Conservation (phyloP, 1,284 basidiomycete genomes). For the Tetrapyrgos nigripes region DNA sequence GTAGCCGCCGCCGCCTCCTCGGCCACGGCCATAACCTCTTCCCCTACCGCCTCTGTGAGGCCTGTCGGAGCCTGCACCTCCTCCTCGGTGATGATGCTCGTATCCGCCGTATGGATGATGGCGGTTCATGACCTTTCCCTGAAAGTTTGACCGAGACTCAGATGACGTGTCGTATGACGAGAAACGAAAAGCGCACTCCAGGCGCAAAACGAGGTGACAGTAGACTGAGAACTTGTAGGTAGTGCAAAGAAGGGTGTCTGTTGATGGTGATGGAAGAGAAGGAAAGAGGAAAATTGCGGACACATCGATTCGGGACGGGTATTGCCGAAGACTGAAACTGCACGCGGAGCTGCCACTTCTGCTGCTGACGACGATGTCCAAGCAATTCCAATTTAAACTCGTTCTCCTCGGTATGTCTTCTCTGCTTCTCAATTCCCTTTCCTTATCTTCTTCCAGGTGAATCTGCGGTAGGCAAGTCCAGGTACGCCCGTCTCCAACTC, state of each 20-base stretch:
- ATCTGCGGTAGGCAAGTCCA: slow-evolving; percentile 97
- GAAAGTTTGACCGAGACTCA: slow-evolving; percentile 20
- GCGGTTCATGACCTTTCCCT: slow-evolving; percentile 27
- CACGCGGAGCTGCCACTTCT: slow-evolving; percentile 13
- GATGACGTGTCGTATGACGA: slow-evolving; percentile 18
- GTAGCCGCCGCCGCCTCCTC: slow-evolving; percentile 54
- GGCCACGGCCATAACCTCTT: slow-evolving; percentile 68
- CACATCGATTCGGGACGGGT: too few relatives aligned
- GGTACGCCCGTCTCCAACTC: slow-evolving; percentile 48
- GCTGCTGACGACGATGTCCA: slow-evolving; percentile 64
- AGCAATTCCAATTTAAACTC: slow-evolving; percentile 90
- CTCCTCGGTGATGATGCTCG: slow-evolving; percentile 69
- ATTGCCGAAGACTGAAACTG: slow-evolving; percentile 19
- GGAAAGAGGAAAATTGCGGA: slow-evolving; percentile 8
- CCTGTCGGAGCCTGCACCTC: slow-evolving; percentile 76
- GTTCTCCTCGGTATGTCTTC: slow-evolving; percentile 83
- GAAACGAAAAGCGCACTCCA: slow-evolving; percentile 3
- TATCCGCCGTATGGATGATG: slow-evolving; percentile 86
- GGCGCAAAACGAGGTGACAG: slow-evolving; percentile 10
- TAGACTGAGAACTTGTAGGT: neutral
- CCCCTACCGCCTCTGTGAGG: slow-evolving; percentile 71
- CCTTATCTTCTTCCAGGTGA: slow-evolving; percentile 65
- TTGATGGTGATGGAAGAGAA: slow-evolving; percentile 33
- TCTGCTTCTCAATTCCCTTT: slow-evolving; percentile 23
- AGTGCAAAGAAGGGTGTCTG: neutral